These are phyloP conservation scores for Rostrohypoxylon terebratum DNA, from an alignment of 495 filamentous ascomycete species.

Conservation along the genomic window DNA sequence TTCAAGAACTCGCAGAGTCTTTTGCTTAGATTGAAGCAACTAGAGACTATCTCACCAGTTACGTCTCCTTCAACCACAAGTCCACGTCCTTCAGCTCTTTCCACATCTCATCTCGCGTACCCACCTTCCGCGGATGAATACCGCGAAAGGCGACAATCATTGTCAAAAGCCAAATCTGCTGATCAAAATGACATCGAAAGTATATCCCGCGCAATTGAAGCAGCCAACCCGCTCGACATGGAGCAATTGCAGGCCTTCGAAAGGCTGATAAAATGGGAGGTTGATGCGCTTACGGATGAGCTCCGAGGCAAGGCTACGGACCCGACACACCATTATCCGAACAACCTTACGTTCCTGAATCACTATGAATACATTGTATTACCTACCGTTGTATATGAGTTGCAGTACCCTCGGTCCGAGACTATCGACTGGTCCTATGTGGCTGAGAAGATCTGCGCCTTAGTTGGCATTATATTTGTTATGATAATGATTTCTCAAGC, in stretches of 20 bases:
- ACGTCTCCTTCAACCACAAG: conserved; percentile 53
- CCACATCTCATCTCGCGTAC: conserved; percentile 54
- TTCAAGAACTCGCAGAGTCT: conserved; percentile 29
- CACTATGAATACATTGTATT: conserved; percentile 78
- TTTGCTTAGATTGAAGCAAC: conserved; percentile 51
- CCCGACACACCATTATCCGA: conserved; percentile 65
- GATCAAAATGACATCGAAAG: conserved; percentile 61
- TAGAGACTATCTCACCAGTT: conserved; percentile 50
- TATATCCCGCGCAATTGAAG: conserved; percentile 67
- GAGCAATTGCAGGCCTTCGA: conserved; percentile 70
- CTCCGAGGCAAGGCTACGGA: conserved; percentile 67
- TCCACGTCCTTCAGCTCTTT: conserved; percentile 50
- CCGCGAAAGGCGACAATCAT: conserved; percentile 58
- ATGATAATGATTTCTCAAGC: conserved; percentile 70
- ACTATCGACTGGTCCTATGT: conserved; percentile 78
- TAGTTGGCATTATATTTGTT: conserved; percentile 74
- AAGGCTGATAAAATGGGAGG: conserved; percentile 70
- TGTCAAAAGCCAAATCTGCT: conserved; percentile 49
- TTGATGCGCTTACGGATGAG: conserved; percentile 70
- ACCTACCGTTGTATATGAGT: conserved; percentile 80
- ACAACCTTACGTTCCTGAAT: conserved; percentile 73
- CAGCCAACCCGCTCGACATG: conserved; percentile 65
- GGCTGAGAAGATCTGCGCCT: conserved; percentile 73
- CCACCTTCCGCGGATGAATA: conserved; percentile 53
- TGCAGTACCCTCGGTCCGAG: conserved; percentile 78